Evolutionary conservation across 2,329 filamentous ascomycete genomes (phyloP), one percentile per base, ranked within the genome.

Genomic region (Diaporthe citriasiana): DNA sequence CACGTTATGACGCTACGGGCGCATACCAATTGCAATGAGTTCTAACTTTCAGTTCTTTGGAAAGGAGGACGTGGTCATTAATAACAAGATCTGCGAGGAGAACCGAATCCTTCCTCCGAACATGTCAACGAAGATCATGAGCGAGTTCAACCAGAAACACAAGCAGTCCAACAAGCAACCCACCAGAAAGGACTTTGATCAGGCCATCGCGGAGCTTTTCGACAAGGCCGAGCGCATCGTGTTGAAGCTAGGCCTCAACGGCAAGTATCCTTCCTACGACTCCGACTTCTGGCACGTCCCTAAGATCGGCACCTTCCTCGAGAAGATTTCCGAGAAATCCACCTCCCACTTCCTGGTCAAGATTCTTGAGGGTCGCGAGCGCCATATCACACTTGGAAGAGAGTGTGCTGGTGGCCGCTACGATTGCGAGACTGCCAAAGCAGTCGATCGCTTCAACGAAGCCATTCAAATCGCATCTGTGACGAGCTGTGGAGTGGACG

Each of bases 61-160:
- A 13, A 13, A 59, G 55, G 17, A 40, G 3, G 17, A 56, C 4
- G 15, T 45, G n/a, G 45, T 38, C 13, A 13, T 19, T 22, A 22
- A 42, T 3, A 38, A 56, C 3, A 42, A 27, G 15, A 40, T 2
- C 8, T 19, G 13, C 10, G 17, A 25, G 15, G 9, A n/a, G 13
- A 25, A 3, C 17, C 40, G 50, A 50, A 70, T 70, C 13, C 66
- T 70, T 22, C 66, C 66, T 7, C 35, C 47, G 1, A 45, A 33
- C n/a, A 55, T 42, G 35, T 40, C 66, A 0, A 40, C 66, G 2
- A 42, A 45, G 35, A 56, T 70, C 66, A 70, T 70, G 66, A 2
- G n/a, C 2, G 5, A 53, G 17, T 27, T 70, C 17, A 4, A 6
- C 51, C 30, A 42, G 9, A 56, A 70, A 12, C 13, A 45, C 35